Percentiles rank a stretch among this genome's conserved stretches.
Evolutionary conservation across 352 stramenopile genomes (phyloP).

Genomic region (Pythium chondricola): DNA sequence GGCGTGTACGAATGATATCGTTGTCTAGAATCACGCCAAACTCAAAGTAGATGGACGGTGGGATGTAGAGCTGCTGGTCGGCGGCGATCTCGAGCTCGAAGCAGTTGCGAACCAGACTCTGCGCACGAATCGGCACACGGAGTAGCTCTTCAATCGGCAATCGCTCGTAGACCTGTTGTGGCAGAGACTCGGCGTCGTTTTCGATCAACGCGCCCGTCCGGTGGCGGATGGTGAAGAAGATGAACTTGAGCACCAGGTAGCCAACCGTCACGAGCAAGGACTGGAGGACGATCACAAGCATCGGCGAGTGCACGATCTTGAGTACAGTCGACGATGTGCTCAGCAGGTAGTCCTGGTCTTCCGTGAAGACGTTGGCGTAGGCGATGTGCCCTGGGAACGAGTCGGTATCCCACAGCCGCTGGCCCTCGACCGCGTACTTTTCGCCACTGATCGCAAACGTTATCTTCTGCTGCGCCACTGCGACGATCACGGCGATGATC

Average conservation of each 20-base stretch:
- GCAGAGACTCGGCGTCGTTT: not conserved
- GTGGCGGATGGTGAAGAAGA: slow-evolving; percentile 3
- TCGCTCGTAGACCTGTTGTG: slow-evolving; percentile 22
- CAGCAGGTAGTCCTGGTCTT: slow-evolving; percentile 37
- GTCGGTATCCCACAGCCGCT: slow-evolving; percentile 26
- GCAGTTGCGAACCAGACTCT: slow-evolving; percentile 12
- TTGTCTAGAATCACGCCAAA: slow-evolving; percentile 45
- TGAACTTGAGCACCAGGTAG: slow-evolving; percentile 15
- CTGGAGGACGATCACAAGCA: slow-evolving; percentile 28
- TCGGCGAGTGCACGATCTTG: slow-evolving; percentile 24
- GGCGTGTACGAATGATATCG: slow-evolving; percentile 39
- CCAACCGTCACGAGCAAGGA: slow-evolving; percentile 18
- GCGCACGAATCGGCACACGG: slow-evolving; percentile 36
- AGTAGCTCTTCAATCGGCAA: slow-evolving; percentile 50
- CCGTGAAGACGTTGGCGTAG: slow-evolving; percentile 43
- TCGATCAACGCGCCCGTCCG: slow-evolving; percentile 5
- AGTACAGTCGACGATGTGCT: slow-evolving; percentile 24
- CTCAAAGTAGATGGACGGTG: slow-evolving; percentile 48
- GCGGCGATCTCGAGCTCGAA: slow-evolving; percentile 33
- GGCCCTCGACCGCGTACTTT: slow-evolving; percentile 33
- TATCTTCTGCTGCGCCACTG: slow-evolving; percentile 16
- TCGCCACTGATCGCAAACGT: slow-evolving; percentile 23
- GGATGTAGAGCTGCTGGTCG: slow-evolving; percentile 34
- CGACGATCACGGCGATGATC: slow-evolving; percentile 19
- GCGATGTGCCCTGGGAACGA: slow-evolving; percentile 27